Base-by-base conservation (phyloP, 2,329 filamentous ascomycete species). In the Cladorrhinum sp. region DNA sequence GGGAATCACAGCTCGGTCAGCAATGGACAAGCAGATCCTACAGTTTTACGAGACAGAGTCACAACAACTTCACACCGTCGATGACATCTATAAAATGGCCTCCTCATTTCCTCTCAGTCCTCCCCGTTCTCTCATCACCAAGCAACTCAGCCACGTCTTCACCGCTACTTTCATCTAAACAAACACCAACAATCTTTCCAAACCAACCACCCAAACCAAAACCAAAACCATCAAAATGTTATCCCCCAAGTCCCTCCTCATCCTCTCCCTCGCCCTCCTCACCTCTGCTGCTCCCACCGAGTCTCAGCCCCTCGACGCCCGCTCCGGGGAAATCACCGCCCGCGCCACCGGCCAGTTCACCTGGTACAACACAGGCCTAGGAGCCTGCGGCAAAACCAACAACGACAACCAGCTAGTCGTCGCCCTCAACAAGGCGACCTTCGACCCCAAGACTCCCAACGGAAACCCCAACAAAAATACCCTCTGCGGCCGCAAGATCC, bases 321-420 rank as follows among this genome's bases (percentile, higher is more conserved):
- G 24, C 33, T n/a, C 18, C 36, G 21, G 36, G 9, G 33, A 55
- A 30, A 42, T 62, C 30, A 16, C 26, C 20, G 12, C 30, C 18
- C 52, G 54, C 28, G 26, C 26, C 26, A n/a, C 74, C 2, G 87
- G 87, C 58, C 85, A 88, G 55, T 73, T 89, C 50, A 90, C 87
- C 1, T 90, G 36, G 36, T 42, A 42, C 16, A 75, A 76, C 18
- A 80, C 86, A 0, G 74, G 71, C 7, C 76, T 88, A 1, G 87
- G 88, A 3, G 82, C 87, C 0, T 90, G 87, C 68, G 87, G 87
- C 1, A 76, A 80, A 30, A 77, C 74, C 1, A 84, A 80, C 51
- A 73, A 71, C 0, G 74, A 77, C 6, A 75, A 73, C 2, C 84
- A 90, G 55, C 70, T 78, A 50, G 82, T 90, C 48, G 86, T 86